A percentile compares a stretch with the other conserved stretches of the same genome.
phyloP scores from a whole-genome alignment of 768 basidiomycete species.

The Suillus decipiens region DNA sequence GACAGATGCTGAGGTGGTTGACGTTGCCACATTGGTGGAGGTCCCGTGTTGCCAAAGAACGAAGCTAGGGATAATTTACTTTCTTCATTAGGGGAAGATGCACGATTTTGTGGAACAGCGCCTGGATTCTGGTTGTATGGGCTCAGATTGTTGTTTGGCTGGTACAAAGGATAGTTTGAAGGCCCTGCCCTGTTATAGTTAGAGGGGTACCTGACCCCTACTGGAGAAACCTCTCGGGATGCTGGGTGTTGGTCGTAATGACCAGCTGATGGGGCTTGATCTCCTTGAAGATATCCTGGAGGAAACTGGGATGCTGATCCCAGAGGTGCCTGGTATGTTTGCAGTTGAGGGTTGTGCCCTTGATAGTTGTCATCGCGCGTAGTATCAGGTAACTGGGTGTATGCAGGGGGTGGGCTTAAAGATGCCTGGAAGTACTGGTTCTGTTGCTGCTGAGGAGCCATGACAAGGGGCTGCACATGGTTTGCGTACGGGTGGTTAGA shows the following conservation, averaged over 20 bases:
- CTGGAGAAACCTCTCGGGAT: neutral
- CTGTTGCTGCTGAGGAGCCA: conserved; percentile 9
- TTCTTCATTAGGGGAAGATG: conserved; percentile 1
- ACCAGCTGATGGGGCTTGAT: conserved; percentile 11
- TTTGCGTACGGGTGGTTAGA: conserved; percentile 17
- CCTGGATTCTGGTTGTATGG: conserved; percentile 3
- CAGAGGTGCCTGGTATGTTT: conserved; percentile 8
- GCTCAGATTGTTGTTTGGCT: neutral
- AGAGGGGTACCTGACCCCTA: neutral
- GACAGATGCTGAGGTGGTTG: conserved; percentile 15
- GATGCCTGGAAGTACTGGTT: conserved; percentile 7
- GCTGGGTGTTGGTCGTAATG: conserved; percentile 9
- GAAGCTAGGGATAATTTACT: conserved; percentile 19
- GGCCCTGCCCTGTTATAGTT: conserved; percentile 1
- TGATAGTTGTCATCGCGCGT: conserved; percentile 17
- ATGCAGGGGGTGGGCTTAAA: conserved; percentile 16
- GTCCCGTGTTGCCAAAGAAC: conserved; percentile 31
- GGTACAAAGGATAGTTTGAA: neutral
- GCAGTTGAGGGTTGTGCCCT: conserved; percentile 13
- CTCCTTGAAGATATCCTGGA: conserved; percentile 3
- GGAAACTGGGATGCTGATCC: conserved; percentile 8
- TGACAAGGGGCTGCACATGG: conserved; percentile 16
- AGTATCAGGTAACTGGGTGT: conserved; percentile 2
- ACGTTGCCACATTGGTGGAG: conserved; percentile 30
- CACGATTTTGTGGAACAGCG: conserved; percentile 9